These are phyloP conservation scores for Blastobotrys apis DNA, from an alignment of 1,139 yeast species.

Conservation along the genomic window DNA sequence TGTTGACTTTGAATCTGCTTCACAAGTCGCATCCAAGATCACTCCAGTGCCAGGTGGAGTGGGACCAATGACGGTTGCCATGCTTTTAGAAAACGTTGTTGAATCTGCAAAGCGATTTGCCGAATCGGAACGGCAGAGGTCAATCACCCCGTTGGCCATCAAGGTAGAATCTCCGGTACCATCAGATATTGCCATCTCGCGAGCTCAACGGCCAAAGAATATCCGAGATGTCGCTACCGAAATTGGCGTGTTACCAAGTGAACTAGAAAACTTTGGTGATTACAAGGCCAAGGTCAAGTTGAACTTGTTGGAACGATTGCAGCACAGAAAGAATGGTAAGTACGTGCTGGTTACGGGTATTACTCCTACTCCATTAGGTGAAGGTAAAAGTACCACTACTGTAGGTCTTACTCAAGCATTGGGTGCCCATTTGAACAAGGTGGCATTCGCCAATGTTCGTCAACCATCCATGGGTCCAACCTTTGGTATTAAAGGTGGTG, in stretches of 20 bases:
- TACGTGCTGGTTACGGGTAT: conserved; percentile 94
- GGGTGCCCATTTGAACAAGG: conserved; percentile 84
- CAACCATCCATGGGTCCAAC: conserved; percentile 99
- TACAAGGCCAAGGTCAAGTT: conserved; percentile 88
- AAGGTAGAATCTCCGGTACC: conserved; percentile 82
- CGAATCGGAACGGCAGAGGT: conserved; percentile 29
- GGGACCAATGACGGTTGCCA: conserved; percentile 99
- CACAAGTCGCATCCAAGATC: conserved; percentile 62
- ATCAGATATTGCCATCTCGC: conserved; percentile 85
- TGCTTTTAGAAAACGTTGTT: conserved; percentile 81
- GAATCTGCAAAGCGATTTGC: conserved; percentile 62
- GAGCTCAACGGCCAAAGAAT: conserved; percentile 83
- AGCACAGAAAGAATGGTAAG: conserved; percentile 68
- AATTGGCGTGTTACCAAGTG: conserved; percentile 74
- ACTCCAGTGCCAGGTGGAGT: conserved; percentile 99
- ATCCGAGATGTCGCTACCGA: conserved; percentile 76
- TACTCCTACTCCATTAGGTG: conserved; percentile 97
- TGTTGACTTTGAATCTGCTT: conserved; percentile 72
- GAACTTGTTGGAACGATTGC: conserved; percentile 66
- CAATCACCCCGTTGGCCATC: conserved; percentile 56
- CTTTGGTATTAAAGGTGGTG: conserved; percentile 98
- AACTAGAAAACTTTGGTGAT: conserved; percentile 86
- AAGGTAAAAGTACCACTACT: conserved; percentile 96
- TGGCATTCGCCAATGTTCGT: conserved; percentile 91
- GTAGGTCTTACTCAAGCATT: conserved; percentile 98